Percentiles rank a stretch among this genome's conserved stretches.
These are phyloP conservation scores for Nakazawaea peltata DNA, from an alignment of 805 yeast species.

Conservation along the genomic window DNA sequence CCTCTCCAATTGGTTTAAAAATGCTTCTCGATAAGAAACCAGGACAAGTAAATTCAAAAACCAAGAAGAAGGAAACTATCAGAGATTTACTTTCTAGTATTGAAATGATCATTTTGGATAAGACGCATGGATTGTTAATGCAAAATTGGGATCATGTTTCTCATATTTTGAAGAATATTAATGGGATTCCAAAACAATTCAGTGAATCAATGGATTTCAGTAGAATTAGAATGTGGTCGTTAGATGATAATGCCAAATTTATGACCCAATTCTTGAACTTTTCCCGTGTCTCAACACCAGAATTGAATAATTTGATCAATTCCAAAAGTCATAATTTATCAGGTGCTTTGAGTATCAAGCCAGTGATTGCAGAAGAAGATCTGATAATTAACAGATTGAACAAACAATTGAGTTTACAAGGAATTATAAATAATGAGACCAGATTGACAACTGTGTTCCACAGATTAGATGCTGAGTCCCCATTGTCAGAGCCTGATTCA, in stretches of 20 bases:
- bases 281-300: conserved; percentile 74
- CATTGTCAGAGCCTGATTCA: conserved; percentile 68
- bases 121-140: conserved; percentile 78
- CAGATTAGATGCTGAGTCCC: conserved; percentile 52
- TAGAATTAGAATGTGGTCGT: conserved; percentile 85
- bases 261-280: conserved; percentile 77
- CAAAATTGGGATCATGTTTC: conserved; percentile 87
- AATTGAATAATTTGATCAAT: conserved; percentile 53
- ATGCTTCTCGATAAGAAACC: conserved; percentile 58
- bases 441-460: conserved; percentile 62
- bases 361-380: conserved; percentile 30
- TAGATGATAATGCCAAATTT: conserved; percentile 68
- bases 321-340: conserved; percentile 44
- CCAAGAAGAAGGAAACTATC: conserved; percentile 44
- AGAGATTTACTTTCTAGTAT: conserved; percentile 84
- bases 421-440: conserved; percentile 26
- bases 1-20: conserved; percentile 86
- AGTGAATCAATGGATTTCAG: conserved; percentile 85
- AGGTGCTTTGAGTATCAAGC: conserved; percentile 54
- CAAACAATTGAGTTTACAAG: conserved; percentile 17
- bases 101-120: conserved; percentile 74
- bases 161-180: conserved; percentile 58
- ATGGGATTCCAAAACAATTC: conserved; percentile 66
- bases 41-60: conserved; percentile 19
- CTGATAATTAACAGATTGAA: conserved; percentile 63